Evolutionary conservation across 371 early-diverging fungal genomes (phyloP), one percentile per base, ranked within the genome.

Genomic region (Circinella umbellata): DNA sequence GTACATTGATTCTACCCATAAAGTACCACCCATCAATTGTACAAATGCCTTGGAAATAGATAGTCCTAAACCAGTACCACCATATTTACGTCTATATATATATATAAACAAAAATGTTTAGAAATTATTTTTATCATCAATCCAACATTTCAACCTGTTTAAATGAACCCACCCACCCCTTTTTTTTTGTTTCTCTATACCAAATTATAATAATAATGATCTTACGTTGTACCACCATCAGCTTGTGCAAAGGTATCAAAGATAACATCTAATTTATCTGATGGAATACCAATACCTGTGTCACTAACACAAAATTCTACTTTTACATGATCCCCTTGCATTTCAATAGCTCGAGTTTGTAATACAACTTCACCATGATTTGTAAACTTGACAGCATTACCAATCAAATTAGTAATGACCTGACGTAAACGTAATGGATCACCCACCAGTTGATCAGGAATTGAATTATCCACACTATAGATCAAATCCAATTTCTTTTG

Each of bases 301-400:
- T 95, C 95, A 35, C 77, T 77, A 36, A 94, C 91, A 67, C 88
- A 87, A 62, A 93, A 80, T 63, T 86, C 83, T 14, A 91, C 78
- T 18, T 75, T 79, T n/a, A 88, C 77, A 34, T 76, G 69, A 61
- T 80, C 79, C 66, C 73, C 78, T 13, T 83, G 66, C 76, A 72
- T 75, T 68, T 71, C 69, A 62, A 69, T 71, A 59, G 76, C 74
- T 13, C 79, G 72, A n/a, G 81, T 83, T 55, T 76, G 77, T 13
- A 91, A 76, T 1, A 84, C 80, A 13, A 92, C 86, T 38, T 80
- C 81, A 55, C 93, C 94, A 60, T 86, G 81, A 10, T 84, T 86
- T 11, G 93, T 93, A 49, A 93, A 93, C 76, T 93, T 93, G 69
- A 94, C 85, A 20, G 94, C 92, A 74, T 94, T 92, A 68, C 90